Base-by-base conservation (phyloP, 352 stramenopile species). In the Thraustochytrium sp. region DNA sequence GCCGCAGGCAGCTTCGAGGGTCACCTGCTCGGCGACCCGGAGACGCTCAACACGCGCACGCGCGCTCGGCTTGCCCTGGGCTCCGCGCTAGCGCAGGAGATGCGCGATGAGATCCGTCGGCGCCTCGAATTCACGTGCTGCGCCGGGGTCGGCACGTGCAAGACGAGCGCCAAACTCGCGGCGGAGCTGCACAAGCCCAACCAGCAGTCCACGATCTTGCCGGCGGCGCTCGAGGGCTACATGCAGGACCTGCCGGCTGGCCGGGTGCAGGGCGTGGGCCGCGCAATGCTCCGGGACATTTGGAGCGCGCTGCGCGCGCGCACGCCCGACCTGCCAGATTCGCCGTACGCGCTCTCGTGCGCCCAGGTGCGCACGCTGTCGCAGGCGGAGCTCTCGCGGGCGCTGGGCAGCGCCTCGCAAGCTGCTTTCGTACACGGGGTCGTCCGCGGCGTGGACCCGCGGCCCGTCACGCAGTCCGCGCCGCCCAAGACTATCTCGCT, bases 101-200 rank as follows among this genome's bases (percentile, higher is more conserved):
- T 65, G 23, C 76, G 76, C 54, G 46, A 64, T 36, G 59, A 11
- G 18, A 13, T 85, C 18, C 2, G 21, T n/a, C 9, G n/a, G n/a
- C 21, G 87, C 56, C 59, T 88, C 29, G 77, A 78, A 5, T 84
- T 87, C 34, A 76, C 51, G 5, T 86, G 61, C 54, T 88, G 85
- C 51, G 85, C 74, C 40, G 86, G 86, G 1, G 77, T 88, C 29
- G 38, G 49, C 13, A 82, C 59, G 11, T 80, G 46, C 37, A 88
- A 88, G 76, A 49, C 85, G 38, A 48, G 62, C 31, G 85, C 86
- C 11, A 88, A 88, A 75, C 63, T 88, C 16, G 86, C 86, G 1
- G 86, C 62, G 16, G 82, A 87, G 51, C 63, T 88, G 51, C 56
- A 88, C 76, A 88, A 87, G 65, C 86, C 86, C 16, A 37, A 85